Conservation (phyloP, 2,329 filamentous ascomycete genomes). For the Thelonectria olida region DNA sequence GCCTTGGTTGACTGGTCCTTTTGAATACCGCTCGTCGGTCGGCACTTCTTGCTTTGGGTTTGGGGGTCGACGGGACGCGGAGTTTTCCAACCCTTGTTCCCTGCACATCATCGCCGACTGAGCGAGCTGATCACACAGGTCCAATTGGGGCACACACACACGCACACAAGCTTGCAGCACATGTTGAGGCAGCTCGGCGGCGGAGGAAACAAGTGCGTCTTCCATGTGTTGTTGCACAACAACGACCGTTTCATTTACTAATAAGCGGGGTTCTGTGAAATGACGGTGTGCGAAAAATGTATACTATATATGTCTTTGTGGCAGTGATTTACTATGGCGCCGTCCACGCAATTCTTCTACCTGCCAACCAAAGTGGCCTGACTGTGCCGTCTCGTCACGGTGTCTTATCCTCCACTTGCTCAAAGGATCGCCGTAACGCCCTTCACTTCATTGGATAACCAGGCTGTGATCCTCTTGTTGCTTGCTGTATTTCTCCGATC, state of each 20-base stretch:
- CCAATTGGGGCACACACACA: too few relatives aligned
- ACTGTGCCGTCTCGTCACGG: conserved; percentile 2
- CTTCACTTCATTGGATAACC: neutral
- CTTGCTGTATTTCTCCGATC: neutral
- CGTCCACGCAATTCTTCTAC: too few relatives aligned
- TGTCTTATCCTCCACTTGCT: neutral
- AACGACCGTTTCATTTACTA: neutral
- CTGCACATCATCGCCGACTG: conserved; percentile 31
- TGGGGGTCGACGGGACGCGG: conserved; percentile 16
- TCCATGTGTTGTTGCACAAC: neutral
- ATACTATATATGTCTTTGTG: too few relatives aligned
- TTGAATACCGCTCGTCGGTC: conserved; percentile 31
- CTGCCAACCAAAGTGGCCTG: conserved; percentile 16
- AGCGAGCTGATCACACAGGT: neutral
- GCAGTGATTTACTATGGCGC: conserved; percentile 18
- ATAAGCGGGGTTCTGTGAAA: conserved; percentile 31
- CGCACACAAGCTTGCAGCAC: neutral
- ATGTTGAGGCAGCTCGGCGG: too few relatives aligned
- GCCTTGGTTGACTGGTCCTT: conserved; percentile 17
- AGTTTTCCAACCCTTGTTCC: conserved; percentile 23
- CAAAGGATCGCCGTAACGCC: neutral
- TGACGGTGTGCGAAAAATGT: conserved; percentile 36
- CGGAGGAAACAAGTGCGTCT: neutral
- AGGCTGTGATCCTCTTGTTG: too few relatives aligned
- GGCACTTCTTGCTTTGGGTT: conserved; percentile 32